Percentiles rank a stretch among this genome's conserved stretches.
Evolutionary conservation across 2,329 filamentous ascomycete species (phyloP).

Genomic region (Aspergillus tanneri): DNA sequence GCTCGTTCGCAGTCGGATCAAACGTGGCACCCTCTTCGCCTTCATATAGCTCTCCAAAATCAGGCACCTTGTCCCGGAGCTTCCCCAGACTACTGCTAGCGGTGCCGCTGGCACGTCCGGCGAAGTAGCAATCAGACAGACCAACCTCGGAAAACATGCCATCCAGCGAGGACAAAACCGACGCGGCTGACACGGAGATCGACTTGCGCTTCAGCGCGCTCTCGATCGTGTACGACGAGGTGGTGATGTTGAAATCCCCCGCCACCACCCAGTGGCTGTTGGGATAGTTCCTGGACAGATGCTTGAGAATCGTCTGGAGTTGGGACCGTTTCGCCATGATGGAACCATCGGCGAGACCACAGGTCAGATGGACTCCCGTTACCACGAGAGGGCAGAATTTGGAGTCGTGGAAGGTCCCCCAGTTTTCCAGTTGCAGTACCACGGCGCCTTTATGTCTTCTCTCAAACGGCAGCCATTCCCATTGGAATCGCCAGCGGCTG

Average conservation of each 20-base stretch:
- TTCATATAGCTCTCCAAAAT: conserved; percentile 2
- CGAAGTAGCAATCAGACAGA: conserved; percentile 7
- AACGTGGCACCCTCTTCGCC: conserved; percentile 9
- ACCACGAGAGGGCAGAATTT: conserved; percentile 1
- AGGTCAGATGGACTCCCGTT: conserved; percentile 7
- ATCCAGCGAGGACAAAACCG: conserved; percentile 3
- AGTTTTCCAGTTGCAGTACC: neutral
- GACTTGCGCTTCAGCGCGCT: conserved; percentile 8
- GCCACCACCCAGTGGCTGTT: conserved; percentile 6
- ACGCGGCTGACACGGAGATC: conserved; percentile 1
- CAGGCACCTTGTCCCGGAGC: neutral
- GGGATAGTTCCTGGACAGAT: neutral
- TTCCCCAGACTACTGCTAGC: neutral
- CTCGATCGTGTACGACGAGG: conserved; percentile 9
- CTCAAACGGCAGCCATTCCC: conserved; percentile 11
- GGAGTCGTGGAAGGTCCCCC: neutral
- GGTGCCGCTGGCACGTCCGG: neutral
- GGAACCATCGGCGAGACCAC: conserved; percentile 8
- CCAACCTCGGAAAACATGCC: neutral
- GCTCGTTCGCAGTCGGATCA: conserved; percentile 7
- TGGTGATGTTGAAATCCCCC: conserved; percentile 11
- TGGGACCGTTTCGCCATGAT: conserved; percentile 9
- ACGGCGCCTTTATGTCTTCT: conserved; percentile 9
- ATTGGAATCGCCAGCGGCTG: conserved; percentile 3
- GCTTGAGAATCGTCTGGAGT: neutral